These are phyloP conservation scores for Rhizopogon salebrosus DNA, from an alignment of 768 basidiomycete genomes.

Conservation along the genomic window DNA sequence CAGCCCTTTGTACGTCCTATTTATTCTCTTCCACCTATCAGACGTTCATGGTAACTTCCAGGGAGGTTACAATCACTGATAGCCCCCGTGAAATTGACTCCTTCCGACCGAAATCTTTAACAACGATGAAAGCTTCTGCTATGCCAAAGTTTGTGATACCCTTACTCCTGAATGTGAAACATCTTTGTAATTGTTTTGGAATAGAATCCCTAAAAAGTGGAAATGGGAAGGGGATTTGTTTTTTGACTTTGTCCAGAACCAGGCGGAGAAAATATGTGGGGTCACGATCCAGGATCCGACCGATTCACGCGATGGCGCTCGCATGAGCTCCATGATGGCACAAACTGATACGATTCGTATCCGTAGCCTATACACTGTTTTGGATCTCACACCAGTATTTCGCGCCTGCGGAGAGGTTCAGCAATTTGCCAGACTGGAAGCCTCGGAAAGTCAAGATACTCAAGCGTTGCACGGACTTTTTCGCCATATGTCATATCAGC, in stretches of 20 bases:
- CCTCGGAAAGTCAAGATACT: slow-evolving; percentile 35
- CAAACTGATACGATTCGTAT: slow-evolving; percentile 38
- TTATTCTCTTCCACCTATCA: neutral
- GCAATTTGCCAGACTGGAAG: slow-evolving; percentile 49
- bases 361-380: slow-evolving; percentile 41
- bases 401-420: slow-evolving; percentile 43
- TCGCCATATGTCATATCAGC: slow-evolving; percentile 40
- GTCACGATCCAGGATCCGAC: slow-evolving; percentile 42
- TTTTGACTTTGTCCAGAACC: slow-evolving; percentile 30
- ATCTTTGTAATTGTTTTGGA: slow-evolving; percentile 2
- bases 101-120: slow-evolving; percentile 1
- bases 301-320: slow-evolving; percentile 37
- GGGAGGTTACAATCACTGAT: slow-evolving; percentile 10
- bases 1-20: slow-evolving; percentile 19
- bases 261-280: slow-evolving; percentile 43
- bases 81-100: slow-evolving; percentile 1
- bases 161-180: neutral
- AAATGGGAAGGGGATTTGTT: slow-evolving; percentile 59
- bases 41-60: slow-evolving; percentile 1
- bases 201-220: slow-evolving; percentile 57
- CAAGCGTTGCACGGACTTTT: slow-evolving; percentile 36
- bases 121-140: slow-evolving; percentile 9
- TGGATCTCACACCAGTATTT: slow-evolving; percentile 43
- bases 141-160: slow-evolving; percentile 25
- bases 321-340: slow-evolving; percentile 45